Evolutionary conservation across 2,329 filamentous ascomycete genomes (phyloP), one percentile per base, ranked within the genome.

Genomic region (Cercospora sp.): DNA sequence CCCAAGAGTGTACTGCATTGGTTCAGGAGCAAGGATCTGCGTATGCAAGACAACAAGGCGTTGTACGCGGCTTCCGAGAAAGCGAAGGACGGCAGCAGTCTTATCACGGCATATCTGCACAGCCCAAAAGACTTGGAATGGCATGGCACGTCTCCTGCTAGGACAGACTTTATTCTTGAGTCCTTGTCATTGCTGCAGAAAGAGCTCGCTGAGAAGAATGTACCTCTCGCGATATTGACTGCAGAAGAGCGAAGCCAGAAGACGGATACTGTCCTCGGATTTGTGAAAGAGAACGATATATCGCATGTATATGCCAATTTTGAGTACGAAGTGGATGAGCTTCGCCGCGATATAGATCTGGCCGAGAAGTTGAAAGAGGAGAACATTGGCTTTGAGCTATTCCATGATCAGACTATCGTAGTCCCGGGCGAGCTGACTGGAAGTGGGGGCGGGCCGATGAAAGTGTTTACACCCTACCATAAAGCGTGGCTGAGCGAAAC

Each of bases 241-340:
- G 81, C 81, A 2, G 77, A 80, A 18, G 77, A 81, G 63, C 77
- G 84, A 2, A 77, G 78, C 28, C 76, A 81, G 20, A 83, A 83
- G 63, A 79, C 82, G 0, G 75, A 79, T 3, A 79, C 76, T 0
- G 77, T 83, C 5, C 68, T 81, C 20, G 72, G 82, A 0, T 84
- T 84, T 68, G 73, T 84, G 33, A 79, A 81, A 55, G 77, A 82
- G 9, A 78, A 83, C 51, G 75, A 80, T 23, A 73, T 84, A 12
- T 82, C 80, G 1, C 82, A 85, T 60, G 76, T 85, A 1, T 85
- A 80, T 69, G 82, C 80, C 16, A 84, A 85, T 63, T 88, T 93
- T 68, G 93, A 97, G 77, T 97, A 97, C 74, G 94, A 97, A 78
- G 92, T 96, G 0, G 94, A 97, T 76, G 94, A 97, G 79, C 80